Conservation (phyloP, 2,329 filamentous ascomycete species). For the Pyricularia pennisetigena region DNA sequence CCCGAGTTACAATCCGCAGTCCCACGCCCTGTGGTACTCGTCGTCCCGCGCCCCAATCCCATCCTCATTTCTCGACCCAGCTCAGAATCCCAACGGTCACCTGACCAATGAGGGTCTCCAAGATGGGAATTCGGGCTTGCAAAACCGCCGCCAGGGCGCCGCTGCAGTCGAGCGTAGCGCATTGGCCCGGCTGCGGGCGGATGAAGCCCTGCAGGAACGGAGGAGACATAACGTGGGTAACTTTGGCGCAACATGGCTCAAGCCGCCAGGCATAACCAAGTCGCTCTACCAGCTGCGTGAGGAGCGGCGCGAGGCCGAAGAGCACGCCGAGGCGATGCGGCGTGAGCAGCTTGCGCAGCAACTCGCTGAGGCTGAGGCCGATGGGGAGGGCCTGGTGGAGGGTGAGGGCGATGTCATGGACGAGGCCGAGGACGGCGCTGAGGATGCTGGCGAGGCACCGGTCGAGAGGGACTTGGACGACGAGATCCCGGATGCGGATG, state of each 20-base stretch:
- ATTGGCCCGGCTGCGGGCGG: slow-evolving; percentile 60
- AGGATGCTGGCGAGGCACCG: slow-evolving; percentile 36
- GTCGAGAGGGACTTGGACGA: slow-evolving; percentile 56
- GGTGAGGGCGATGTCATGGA: slow-evolving; percentile 20
- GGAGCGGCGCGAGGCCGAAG: slow-evolving; percentile 79
- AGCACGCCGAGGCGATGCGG: slow-evolving; percentile 66
- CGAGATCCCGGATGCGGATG: slow-evolving; percentile 60
- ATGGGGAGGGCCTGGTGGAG: slow-evolving; percentile 17
- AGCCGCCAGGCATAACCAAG: slow-evolving; percentile 78
- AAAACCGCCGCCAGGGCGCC: slow-evolving; percentile 11
- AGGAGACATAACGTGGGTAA: slow-evolving; percentile 76
- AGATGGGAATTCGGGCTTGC: slow-evolving; percentile 17
- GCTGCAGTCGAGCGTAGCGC: slow-evolving; percentile 43
- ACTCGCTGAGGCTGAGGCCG: slow-evolving; percentile 54
- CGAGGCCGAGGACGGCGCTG: slow-evolving; percentile 34
- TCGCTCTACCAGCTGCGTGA: slow-evolving; percentile 85
- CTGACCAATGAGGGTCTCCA: slow-evolving; percentile 12
- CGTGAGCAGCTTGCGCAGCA: slow-evolving; percentile 65
- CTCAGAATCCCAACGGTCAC: slow-evolving; percentile 16
- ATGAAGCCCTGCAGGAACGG: slow-evolving; percentile 67
- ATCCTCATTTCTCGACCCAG: slow-evolving; percentile 7
- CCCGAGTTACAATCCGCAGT: slow-evolving; percentile 31
- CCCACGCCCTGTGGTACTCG: slow-evolving; percentile 65
- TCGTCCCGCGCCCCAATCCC: slow-evolving; percentile 43
- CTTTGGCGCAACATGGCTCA: slow-evolving; percentile 85